phyloP scores from a whole-genome alignment of 345 rosid species.

The Eucalyptus marginata region DNA sequence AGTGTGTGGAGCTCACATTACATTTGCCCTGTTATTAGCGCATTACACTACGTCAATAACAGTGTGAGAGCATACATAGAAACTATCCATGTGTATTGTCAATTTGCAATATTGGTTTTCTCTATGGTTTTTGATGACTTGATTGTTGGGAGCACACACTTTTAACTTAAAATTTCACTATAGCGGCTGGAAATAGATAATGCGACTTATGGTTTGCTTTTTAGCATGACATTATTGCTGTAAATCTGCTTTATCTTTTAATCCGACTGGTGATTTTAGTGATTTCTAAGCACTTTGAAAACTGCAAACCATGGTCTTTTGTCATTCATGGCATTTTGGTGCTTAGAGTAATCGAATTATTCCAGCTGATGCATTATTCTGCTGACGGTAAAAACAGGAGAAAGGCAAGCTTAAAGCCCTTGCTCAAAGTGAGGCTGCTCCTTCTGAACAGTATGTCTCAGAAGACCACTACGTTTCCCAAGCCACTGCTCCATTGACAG shows the following conservation, averaged over 20 bases:
- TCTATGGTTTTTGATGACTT: not conserved
- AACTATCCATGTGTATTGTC: not conserved
- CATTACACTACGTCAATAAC: not conserved
- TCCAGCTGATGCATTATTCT: not conserved
- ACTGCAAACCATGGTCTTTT: not conserved
- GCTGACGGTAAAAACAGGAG: conserved; percentile 28
- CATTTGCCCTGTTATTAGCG: not conserved
- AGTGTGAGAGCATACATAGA: not conserved
- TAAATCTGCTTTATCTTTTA: not conserved
- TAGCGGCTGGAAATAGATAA: not conserved
- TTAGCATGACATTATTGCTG: not conserved
- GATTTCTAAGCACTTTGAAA: not conserved
- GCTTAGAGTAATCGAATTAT: not conserved
- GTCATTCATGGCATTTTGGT: not conserved
- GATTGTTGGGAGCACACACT: not conserved
- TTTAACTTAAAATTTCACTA: not conserved
- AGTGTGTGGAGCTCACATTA: not conserved
- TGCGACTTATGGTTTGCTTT: not conserved
- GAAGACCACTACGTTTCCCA: conserved; percentile 29
- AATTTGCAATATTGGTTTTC: not conserved
- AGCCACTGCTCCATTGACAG: conserved; percentile 18
- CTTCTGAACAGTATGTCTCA: conserved; percentile 38
- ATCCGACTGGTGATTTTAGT: not conserved
- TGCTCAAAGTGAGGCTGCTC: conserved; percentile 15
- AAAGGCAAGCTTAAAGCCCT: conserved; percentile 37